phyloP scores from a whole-genome alignment of 2,329 filamentous ascomycete species.

The Penicillium sp. region DNA sequence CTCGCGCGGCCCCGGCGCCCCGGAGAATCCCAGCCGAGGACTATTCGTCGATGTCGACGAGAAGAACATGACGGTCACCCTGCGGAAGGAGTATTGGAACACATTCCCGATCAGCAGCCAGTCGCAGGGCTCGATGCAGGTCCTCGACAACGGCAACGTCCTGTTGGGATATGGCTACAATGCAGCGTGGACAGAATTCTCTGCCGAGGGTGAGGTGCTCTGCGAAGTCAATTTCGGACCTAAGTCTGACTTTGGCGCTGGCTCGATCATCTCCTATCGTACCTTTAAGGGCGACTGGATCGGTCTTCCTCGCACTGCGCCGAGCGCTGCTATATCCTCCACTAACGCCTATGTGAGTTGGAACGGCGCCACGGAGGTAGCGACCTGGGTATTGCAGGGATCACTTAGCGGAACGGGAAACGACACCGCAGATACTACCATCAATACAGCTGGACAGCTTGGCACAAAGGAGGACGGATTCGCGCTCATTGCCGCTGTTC shows the following conservation, averaged over 20 bases:
- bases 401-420: no score
- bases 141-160: constrained; percentile 45
- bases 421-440: no score
- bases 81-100: constrained; percentile 43
- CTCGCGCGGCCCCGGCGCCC: constrained; percentile 22
- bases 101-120: constrained; percentile 39
- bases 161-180: constrained; percentile 52
- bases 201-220: constrained; percentile 43
- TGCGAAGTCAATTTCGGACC: constrained; percentile 54
- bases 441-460: background rate
- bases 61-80: constrained; percentile 44
- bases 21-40: constrained; percentile 41
- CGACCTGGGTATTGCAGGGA: constrained; percentile 30
- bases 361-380: constrained; percentile 40
- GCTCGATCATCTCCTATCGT: constrained; percentile 51
- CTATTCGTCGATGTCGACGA: constrained; percentile 45
- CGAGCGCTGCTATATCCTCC: constrained; percentile 22
- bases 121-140: constrained; percentile 47
- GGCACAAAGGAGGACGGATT: constrained; percentile 10
- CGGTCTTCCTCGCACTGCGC: constrained; percentile 46
- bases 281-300: constrained; percentile 55
- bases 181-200: constrained; percentile 54
- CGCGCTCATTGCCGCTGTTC: constrained; percentile 19
- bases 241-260: constrained; percentile 26
- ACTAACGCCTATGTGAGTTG: constrained; percentile 30